Percentiles rank a stretch among this genome's conserved stretches.
These are phyloP conservation scores for Avena atlantica DNA, from an alignment of 176 grass and related monocot genomes.

Conservation along the genomic window DNA sequence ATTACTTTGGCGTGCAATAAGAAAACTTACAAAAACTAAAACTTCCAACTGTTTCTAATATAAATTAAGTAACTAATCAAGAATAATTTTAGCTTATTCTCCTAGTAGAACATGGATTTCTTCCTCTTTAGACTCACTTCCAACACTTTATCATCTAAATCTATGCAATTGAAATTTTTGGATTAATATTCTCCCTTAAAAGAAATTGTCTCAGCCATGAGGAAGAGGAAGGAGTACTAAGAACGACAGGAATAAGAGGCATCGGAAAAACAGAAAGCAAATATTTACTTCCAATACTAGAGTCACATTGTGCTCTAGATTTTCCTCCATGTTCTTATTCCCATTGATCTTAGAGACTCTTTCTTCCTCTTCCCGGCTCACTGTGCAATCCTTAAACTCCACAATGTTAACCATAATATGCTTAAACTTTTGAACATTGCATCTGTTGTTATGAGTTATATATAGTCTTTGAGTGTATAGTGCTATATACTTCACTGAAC, in stretches of 20 bases:
- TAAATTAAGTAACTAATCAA: too few species aligned
- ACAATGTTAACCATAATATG: background rate
- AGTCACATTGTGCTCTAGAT: background rate
- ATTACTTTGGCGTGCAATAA: too few species aligned
- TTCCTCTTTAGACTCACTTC: constrained; percentile 23
- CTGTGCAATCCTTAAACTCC: background rate
- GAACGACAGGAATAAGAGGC: constrained; percentile 37
- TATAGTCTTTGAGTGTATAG: constrained; percentile 14
- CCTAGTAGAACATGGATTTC: background rate
- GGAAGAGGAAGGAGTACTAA: constrained; percentile 45
- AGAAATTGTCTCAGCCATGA: background rate
- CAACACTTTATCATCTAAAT: background rate
- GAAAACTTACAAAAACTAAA: too few species aligned
- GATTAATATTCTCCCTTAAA: background rate
- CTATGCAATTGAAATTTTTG: background rate
- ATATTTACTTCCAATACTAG: background rate
- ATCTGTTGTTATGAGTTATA: background rate
- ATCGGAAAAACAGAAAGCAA: constrained; percentile 30
- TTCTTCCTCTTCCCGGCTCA: constrained; percentile 29
- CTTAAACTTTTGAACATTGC: background rate
- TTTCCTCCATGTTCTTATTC: background rate
- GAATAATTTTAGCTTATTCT: too few species aligned
- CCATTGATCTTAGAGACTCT: background rate
- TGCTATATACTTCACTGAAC: background rate
- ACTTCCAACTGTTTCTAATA: too few species aligned